Evolutionary conservation across 2,329 filamentous ascomycete species (phyloP).

Genomic region (Basipetospora chlamydospora): DNA sequence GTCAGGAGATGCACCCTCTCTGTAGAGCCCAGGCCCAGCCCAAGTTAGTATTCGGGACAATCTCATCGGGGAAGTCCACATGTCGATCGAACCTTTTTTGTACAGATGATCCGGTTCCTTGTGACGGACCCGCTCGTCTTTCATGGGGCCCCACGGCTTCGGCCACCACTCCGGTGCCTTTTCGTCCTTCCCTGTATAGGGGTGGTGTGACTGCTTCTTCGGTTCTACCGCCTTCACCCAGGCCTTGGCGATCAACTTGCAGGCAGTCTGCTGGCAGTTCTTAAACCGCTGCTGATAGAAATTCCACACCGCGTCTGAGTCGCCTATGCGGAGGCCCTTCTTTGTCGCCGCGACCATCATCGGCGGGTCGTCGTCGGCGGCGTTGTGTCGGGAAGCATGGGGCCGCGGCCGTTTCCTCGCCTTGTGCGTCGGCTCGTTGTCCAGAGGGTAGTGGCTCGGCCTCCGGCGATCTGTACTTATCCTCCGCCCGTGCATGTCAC

Average conservation of each 20-base stretch:
- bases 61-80: not conserved
- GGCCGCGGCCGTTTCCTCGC: conserved; percentile 22
- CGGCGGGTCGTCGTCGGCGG: conserved; percentile 24
- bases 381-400: conserved; percentile 18
- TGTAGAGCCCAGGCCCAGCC: too few relatives aligned
- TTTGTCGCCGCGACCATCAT: conserved; percentile 22
- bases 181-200: conserved; percentile 51
- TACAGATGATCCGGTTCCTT: conserved; percentile 61
- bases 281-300: conserved; percentile 50
- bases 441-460: too few relatives aligned
- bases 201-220: conserved; percentile 62
- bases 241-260: conserved; percentile 59
- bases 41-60: too few relatives aligned
- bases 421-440: conserved; percentile 11
- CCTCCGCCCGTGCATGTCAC: conserved; percentile 1
- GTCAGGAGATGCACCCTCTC: conserved; percentile 44
- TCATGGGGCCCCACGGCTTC: conserved; percentile 32
- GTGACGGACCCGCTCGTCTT: conserved; percentile 44
- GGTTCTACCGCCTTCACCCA: conserved; percentile 65
- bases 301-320: conserved; percentile 37
- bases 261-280: conserved; percentile 54
- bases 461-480: not conserved
- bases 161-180: conserved; percentile 57
- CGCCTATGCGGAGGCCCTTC: conserved; percentile 35
- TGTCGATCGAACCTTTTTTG: conserved; percentile 45